These are phyloP conservation scores for Ophiostoma tasmaniense DNA, from an alignment of 2,329 filamentous ascomycete species.

Conservation along the genomic window DNA sequence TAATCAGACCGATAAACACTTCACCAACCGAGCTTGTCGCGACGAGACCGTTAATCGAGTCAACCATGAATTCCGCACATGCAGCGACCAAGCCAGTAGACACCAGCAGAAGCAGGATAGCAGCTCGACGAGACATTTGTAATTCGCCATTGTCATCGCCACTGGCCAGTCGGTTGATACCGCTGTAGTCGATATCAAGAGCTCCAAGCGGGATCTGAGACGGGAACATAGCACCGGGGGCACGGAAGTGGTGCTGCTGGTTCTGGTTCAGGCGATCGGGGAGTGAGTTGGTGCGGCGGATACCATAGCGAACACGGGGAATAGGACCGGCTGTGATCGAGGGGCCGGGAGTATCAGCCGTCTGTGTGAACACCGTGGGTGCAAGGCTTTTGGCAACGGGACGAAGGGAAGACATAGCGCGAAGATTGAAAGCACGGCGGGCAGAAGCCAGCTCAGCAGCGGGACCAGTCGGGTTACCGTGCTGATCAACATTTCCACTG, in stretches of 20 bases:
- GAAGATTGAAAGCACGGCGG: slow-evolving; percentile 47
- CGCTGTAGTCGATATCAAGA: slow-evolving; percentile 23
- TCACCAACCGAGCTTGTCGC: slow-evolving; percentile 48
- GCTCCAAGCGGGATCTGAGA: slow-evolving; percentile 36
- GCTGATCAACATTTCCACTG: background rate
- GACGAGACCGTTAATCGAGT: slow-evolving; percentile 57
- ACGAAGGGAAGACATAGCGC: slow-evolving; percentile 53
- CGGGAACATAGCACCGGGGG: slow-evolving; percentile 44
- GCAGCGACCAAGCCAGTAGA: slow-evolving; percentile 58
- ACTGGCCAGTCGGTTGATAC: background rate
- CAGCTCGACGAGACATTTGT: slow-evolving; percentile 46
- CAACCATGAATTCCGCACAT: slow-evolving; percentile 63
- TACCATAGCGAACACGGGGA: slow-evolving; percentile 52
- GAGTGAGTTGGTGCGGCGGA: slow-evolving; percentile 65
- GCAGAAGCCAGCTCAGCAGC: slow-evolving; percentile 25
- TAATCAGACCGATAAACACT: slow-evolving; percentile 62
- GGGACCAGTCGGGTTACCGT: slow-evolving; percentile 21
- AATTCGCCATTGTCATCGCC: slow-evolving; percentile 25
- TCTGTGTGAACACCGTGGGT: slow-evolving; percentile 59
- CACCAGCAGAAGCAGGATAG: slow-evolving; percentile 53
- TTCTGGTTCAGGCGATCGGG: slow-evolving; percentile 55
- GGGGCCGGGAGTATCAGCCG: slow-evolving; percentile 26
- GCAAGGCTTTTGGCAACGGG: slow-evolving; percentile 59
- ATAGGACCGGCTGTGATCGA: slow-evolving; percentile 36
- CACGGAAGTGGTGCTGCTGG: slow-evolving; percentile 35